Evolutionary conservation across 768 basidiomycete genomes (phyloP).

Genomic region (Leccinum ochraceum): DNA sequence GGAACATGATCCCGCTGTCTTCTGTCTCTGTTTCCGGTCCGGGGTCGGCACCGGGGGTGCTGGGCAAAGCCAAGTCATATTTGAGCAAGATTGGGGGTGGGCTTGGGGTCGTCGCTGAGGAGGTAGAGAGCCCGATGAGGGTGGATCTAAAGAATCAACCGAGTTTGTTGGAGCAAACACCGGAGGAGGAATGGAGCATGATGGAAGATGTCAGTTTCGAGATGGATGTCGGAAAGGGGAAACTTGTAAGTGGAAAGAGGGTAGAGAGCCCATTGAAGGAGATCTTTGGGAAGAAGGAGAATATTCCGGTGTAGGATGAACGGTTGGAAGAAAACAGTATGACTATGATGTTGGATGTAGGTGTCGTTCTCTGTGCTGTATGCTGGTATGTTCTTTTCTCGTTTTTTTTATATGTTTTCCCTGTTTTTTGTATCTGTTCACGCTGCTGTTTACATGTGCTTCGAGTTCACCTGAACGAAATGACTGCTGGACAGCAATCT

Average conservation of each 20-base stretch:
- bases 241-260: constrained; percentile 30
- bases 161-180: constrained; percentile 60
- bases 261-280: constrained; percentile 33
- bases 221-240: constrained; percentile 31
- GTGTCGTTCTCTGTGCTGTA: constrained; percentile 11
- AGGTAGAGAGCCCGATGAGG: constrained; percentile 53
- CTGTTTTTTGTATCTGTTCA: constrained; percentile 4
- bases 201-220: constrained; percentile 58
- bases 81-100: constrained; percentile 37
- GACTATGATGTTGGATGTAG: neutral
- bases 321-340: neutral
- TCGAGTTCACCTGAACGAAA: neutral
- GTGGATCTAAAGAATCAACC: constrained; percentile 46
- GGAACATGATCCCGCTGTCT: constrained; percentile 35
- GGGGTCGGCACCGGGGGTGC: constrained; percentile 1
- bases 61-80: constrained; percentile 51
- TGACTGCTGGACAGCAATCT: neutral
- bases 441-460: constrained; percentile 1
- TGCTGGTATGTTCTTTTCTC: constrained; percentile 7
- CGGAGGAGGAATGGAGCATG: constrained; percentile 52
- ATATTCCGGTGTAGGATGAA: constrained; percentile 19
- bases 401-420: neutral
- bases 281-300: constrained; percentile 31
- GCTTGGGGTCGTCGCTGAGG: constrained; percentile 32
- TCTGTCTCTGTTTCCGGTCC: constrained; percentile 10